phyloP scores from a whole-genome alignment of 495 filamentous ascomycete species.

The Tetracladium setigerum region DNA sequence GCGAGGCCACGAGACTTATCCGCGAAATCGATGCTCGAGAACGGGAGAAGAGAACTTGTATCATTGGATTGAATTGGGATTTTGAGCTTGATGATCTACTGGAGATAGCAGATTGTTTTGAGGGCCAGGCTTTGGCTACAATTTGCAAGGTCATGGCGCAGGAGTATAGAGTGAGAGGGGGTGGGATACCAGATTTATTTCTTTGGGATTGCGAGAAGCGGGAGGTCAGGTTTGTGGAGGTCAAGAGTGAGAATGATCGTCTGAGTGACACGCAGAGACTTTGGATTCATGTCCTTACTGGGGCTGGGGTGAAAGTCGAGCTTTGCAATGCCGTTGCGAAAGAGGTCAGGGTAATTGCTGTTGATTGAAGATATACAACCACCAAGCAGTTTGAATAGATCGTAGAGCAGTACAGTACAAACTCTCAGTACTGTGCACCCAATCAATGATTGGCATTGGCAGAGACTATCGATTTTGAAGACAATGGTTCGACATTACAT shows the following conservation, averaged over 20 bases:
- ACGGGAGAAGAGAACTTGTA: conserved; percentile 63
- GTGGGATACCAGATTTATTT: conserved; percentile 89
- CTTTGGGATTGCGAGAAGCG: conserved; percentile 59
- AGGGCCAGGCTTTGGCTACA: conserved; percentile 67
- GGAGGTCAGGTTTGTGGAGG: conserved; percentile 79
- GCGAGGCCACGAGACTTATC: conserved; percentile 60
- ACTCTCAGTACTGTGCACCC: no score
- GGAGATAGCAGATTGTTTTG: conserved; percentile 75
- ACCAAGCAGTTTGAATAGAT: no score
- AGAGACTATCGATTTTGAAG: no score
- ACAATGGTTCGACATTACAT: no score
- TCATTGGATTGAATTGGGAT: conserved; percentile 86
- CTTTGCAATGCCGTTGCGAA: conserved; percentile 80
- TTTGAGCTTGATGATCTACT: conserved; percentile 73
- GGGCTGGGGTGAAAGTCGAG: conserved; percentile 78
- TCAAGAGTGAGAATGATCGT: conserved; percentile 92
- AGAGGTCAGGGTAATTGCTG: conserved; percentile 34
- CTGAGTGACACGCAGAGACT: conserved; percentile 93
- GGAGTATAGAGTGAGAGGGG: conserved; percentile 80
- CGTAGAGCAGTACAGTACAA: no score
- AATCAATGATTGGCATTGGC: no score
- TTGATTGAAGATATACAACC: neutral
- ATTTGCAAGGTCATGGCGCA: conserved; percentile 92
- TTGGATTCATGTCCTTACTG: conserved; percentile 89
- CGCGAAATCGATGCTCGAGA: conserved; percentile 57